Conservation (phyloP, 257 asterid genomes). For the Schizonepeta tenuifolia region DNA sequence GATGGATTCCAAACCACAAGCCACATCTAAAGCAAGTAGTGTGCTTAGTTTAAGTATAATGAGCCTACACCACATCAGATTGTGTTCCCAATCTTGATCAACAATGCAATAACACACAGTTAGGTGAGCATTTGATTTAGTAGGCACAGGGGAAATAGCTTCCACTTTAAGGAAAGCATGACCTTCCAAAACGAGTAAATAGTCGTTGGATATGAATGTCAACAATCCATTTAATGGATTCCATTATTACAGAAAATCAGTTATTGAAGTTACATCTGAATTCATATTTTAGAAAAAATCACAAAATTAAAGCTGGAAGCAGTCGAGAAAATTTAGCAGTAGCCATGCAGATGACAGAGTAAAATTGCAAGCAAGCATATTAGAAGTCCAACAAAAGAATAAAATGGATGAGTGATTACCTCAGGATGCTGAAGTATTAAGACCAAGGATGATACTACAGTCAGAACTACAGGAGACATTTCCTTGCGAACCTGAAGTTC, state of each 20-base stretch:
- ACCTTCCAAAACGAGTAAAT: background rate
- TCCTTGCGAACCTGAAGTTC: constrained; percentile 81
- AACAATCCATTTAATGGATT: background rate
- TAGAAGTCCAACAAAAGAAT: background rate
- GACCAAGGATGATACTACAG: constrained; percentile 79
- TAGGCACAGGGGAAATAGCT: background rate
- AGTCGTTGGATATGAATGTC: background rate
- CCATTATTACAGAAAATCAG: background rate
- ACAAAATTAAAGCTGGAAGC: background rate
- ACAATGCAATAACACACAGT: background rate
- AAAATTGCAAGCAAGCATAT: background rate
- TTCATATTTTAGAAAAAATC: background rate
- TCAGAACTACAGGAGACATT: constrained; percentile 77
- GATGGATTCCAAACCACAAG: constrained; percentile 4
- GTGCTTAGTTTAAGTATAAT: background rate
- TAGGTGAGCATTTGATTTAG: constrained; percentile 2
- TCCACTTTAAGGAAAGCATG: background rate
- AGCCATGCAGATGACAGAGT: background rate
- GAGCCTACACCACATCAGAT: constrained; percentile 10
- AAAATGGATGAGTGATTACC: constrained; percentile 49
- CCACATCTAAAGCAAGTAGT: constrained; percentile 9
- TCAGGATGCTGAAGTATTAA: constrained; percentile 88
- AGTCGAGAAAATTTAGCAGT: background rate
- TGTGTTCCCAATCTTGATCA: background rate
- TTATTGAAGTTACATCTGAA: background rate